Evolutionary conservation across 148 eudicot genomes (phyloP).

Genomic region (Vaccinium vitisidaea): DNA sequence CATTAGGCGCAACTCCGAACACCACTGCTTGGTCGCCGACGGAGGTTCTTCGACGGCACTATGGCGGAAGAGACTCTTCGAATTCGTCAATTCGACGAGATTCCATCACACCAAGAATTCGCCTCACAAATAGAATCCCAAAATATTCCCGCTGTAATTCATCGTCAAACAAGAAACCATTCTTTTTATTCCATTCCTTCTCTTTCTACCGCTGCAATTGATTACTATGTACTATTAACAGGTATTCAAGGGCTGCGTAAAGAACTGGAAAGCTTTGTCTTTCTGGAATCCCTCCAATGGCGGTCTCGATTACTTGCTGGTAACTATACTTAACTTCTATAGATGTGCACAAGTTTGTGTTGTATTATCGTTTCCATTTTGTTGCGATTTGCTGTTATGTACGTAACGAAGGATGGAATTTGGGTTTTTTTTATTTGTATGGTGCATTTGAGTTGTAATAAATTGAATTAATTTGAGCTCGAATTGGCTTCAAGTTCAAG

Average conservation of each 20-base stretch:
- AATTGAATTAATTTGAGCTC: background rate
- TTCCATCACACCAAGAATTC: conserved; percentile 51
- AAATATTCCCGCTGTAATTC: conserved; percentile 64
- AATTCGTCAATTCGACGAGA: conserved; percentile 32
- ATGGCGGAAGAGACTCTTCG: conserved; percentile 45
- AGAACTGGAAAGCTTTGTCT: conserved; percentile 68
- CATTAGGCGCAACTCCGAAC: background rate
- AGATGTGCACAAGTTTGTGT: background rate
- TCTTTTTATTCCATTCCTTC: background rate
- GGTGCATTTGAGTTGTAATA: background rate
- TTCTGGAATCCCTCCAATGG: conserved; percentile 67
- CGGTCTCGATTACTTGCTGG: conserved; percentile 81
- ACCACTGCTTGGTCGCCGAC: background rate
- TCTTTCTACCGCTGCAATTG: background rate
- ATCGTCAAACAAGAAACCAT: background rate
- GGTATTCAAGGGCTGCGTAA: conserved; percentile 72
- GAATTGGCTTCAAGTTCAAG: background rate
- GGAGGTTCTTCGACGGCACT: background rate
- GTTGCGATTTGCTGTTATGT: background rate
- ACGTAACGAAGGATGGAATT: background rate
- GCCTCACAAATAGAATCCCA: conserved; percentile 52
- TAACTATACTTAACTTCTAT: conserved; percentile 10
- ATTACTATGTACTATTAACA: background rate
- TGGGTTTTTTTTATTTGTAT: background rate
- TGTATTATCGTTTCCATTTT: background rate